Base-by-base conservation (phyloP, 2,329 filamentous ascomycete genomes). In the Atkinsonella hypoxylon region DNA sequence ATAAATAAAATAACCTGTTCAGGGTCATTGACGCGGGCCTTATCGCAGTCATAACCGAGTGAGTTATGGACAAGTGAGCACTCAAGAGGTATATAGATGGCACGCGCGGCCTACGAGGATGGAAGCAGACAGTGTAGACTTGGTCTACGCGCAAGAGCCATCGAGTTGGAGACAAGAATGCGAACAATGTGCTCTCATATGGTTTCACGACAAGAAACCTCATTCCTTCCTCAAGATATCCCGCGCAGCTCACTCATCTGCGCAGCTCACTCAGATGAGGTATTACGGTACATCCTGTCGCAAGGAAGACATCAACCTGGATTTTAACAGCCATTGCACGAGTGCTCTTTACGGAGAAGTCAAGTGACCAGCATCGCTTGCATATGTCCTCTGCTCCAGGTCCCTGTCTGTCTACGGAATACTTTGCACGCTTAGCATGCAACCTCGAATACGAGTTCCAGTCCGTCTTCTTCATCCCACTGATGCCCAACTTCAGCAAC, bases 171-270 rank as follows among this genome's bases (percentile, higher is more conserved):
- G 46, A 56, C 47, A 53, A 53, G 40, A 45, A 53, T 42, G 54
- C 55, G 2, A 49, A 49, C 12, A 51, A 53, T 9, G 55, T 57
- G 5, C 40, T 56, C 4, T n/a, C n/a, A 52, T 57, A 31, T 57
- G 55, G 55, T 56, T 49, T 41, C 55, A 57, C n/a, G 55, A 54
- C 55, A 52, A 34, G 48, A 12, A 20, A n/a, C 20, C 2, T 22
- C 20, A 22, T 5, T 22, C 20, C 20, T 5, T 42, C 51, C 20
- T 54, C 52, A 36, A 40, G 32, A 4, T 57, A 57, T 17, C 55
- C 55, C 9, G 51, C 55, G 12, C 55, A 57, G n/a, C n/a, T n/a
- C n/a, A n/a, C n/a, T n/a, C n/a, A n/a, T n/a, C 55, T 6, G 53
- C 55, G 12, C 55, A 57, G 36, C 54, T 56, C 13, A 54, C 45